Conservation (phyloP, 805 yeast genomes). For the Teunomyces panamensis region DNA sequence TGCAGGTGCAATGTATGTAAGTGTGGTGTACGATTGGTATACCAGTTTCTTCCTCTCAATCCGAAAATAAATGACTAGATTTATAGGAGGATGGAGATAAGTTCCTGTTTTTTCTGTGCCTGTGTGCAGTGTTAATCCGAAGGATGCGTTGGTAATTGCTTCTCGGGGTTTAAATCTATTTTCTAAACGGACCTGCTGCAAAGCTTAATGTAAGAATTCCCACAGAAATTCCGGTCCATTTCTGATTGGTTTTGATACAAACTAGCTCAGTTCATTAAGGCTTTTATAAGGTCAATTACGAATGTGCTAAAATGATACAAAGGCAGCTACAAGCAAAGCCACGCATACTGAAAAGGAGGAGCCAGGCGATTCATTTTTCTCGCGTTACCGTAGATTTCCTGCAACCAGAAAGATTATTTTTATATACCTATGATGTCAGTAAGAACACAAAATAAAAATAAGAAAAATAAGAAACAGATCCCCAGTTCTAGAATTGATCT, state of each 20-base stretch:
- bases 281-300: no score
- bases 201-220: no score
- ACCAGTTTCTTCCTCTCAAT: not conserved
- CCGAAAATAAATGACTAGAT: not conserved
- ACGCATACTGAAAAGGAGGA: not conserved
- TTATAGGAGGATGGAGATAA: not conserved
- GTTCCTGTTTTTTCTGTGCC: not conserved
- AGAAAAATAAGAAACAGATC: not conserved
- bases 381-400: not conserved
- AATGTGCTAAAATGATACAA: no score
- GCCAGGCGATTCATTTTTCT: not conserved
- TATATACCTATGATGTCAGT: not conserved
- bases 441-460: not conserved
- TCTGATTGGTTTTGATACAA: no score
- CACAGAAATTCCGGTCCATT: no score
- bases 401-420: not conserved
- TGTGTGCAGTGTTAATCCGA: slow-evolving; percentile 1
- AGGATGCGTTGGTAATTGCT: not conserved
- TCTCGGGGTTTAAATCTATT: not conserved
- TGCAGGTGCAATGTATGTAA: not conserved
- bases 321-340: no score
- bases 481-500: not conserved
- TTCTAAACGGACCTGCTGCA: not conserved
- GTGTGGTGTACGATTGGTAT: not conserved
- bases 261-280: no score